These are phyloP conservation scores for Acanthochlamys bracteata DNA, from an alignment of 106 monocot species.

Conservation along the genomic window DNA sequence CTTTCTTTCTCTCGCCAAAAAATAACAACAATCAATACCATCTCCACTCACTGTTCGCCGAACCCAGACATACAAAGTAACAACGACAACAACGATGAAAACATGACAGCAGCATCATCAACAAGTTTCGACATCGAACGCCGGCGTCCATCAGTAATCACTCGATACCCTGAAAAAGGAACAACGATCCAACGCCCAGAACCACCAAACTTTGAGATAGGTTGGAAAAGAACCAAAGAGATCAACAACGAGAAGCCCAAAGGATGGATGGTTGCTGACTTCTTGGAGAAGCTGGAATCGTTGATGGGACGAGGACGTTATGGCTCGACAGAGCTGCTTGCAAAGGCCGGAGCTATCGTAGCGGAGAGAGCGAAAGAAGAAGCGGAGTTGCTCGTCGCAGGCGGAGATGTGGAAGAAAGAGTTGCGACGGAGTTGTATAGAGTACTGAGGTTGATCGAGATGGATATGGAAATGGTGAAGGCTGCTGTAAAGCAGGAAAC, in stretches of 20 bases:
- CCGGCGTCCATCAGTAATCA: slow-evolving; percentile 23
- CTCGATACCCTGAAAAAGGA: slow-evolving; percentile 2
- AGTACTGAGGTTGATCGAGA: slow-evolving; percentile 75
- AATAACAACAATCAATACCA: neutral
- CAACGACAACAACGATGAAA: neutral
- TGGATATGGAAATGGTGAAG: slow-evolving; percentile 87
- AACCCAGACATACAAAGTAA: slow-evolving; percentile 1
- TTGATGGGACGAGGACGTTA: slow-evolving; percentile 43
- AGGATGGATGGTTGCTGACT: slow-evolving; percentile 67
- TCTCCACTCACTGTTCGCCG: slow-evolving; percentile 4
- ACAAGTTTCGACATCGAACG: slow-evolving; percentile 5
- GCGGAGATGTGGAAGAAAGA: slow-evolving; percentile 63
- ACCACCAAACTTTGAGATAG: slow-evolving; percentile 77
- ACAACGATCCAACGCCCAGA: slow-evolving; percentile 21
- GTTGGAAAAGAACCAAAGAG: slow-evolving; percentile 77
- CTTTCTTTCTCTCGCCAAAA: slow-evolving; percentile 2
- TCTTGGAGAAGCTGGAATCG: slow-evolving; percentile 70
- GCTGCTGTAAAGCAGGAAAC: slow-evolving; percentile 80
- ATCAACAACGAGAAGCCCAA: slow-evolving; percentile 60
- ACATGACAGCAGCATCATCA: slow-evolving; percentile 3
- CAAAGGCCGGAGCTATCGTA: slow-evolving; percentile 53
- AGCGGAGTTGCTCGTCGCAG: slow-evolving; percentile 48
- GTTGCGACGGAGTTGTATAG: slow-evolving; percentile 59
- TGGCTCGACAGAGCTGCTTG: slow-evolving; percentile 65
- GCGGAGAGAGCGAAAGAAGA: slow-evolving; percentile 73